Conservation (phyloP, 176 grass and related monocot genomes). For the Microstegium vimineum region DNA sequence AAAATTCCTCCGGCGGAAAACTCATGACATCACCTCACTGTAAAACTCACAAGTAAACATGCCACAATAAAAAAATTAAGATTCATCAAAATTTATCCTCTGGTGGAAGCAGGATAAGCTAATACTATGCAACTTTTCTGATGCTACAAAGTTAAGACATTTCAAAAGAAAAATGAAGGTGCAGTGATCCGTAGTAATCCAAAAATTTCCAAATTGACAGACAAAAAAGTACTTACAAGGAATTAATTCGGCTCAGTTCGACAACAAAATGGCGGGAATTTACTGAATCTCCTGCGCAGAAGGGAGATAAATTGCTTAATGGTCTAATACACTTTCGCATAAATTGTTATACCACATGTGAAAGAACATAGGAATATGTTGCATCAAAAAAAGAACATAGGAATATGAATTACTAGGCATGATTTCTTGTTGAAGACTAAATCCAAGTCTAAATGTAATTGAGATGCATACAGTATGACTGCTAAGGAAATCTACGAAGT, state of each 20-base stretch:
- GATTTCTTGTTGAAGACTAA: not conserved
- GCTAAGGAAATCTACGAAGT: not conserved
- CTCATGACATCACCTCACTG: no score
- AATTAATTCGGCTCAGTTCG: conserved; percentile 45
- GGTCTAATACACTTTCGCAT: conserved; percentile 2
- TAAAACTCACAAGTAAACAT: no score
- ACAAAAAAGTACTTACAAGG: conserved; percentile 35
- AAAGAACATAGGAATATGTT: not conserved
- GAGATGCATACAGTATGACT: not conserved
- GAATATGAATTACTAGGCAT: not conserved
- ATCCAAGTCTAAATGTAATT: conserved; percentile 6
- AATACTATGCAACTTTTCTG: no score
- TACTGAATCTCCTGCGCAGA: conserved; percentile 31
- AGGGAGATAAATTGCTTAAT: conserved; percentile 9
- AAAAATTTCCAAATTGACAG: not conserved
- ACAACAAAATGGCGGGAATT: conserved; percentile 9
- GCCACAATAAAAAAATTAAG: no score
- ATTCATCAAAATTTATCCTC: not conserved
- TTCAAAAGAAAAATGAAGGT: not conserved
- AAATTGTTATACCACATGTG: not conserved
- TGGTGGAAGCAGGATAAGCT: no score
- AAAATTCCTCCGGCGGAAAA: not conserved
- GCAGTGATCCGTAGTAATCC: not conserved
- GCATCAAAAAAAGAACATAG: not conserved
- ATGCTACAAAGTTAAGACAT: not conserved